Conservation (phyloP, 768 basidiomycete species). For the Collybia nuda region DNA sequence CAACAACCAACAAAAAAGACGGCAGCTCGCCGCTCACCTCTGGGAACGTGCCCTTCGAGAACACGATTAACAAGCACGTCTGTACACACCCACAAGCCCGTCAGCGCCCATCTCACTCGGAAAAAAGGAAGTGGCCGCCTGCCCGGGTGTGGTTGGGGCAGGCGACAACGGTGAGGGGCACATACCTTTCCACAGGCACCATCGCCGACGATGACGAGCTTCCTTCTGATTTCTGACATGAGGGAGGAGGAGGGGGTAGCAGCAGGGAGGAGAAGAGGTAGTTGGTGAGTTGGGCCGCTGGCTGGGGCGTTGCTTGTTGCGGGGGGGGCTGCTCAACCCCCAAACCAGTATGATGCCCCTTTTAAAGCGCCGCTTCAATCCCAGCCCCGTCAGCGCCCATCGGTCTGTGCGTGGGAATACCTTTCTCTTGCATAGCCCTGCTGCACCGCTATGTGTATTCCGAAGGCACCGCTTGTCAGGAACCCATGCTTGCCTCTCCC, state of each 20-base stretch:
- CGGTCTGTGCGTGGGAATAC: constrained; percentile 24
- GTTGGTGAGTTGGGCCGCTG: no score
- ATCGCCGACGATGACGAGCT: constrained; percentile 98
- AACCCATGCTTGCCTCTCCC: no score
- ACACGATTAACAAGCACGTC: constrained; percentile 95
- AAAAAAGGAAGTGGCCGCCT: no score
- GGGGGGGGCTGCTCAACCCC: background rate
- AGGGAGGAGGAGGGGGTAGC: background rate
- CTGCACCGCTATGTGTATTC: background rate
- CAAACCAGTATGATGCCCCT: constrained; percentile 14
- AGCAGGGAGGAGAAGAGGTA: constrained; percentile 1
- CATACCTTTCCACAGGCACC: constrained; percentile 93
- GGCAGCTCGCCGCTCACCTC: constrained; percentile 74
- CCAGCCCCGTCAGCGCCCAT: constrained; percentile 1
- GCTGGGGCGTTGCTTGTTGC: no score
- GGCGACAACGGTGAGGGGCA: constrained; percentile 12
- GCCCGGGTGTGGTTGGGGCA: no score
- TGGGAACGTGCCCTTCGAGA: constrained; percentile 95
- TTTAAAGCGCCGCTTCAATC: constrained; percentile 25
- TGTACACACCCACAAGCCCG: constrained; percentile 24
- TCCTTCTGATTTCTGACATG: constrained; percentile 98
- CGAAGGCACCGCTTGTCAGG: no score
- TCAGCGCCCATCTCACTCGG: background rate
- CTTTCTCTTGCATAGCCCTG: no score
- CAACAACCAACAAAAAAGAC: no score